A percentile compares a stretch with the other conserved stretches of the same genome.
Conservation (phyloP, 306 rosid genomes). For the Lathyrus tuberosus region DNA sequence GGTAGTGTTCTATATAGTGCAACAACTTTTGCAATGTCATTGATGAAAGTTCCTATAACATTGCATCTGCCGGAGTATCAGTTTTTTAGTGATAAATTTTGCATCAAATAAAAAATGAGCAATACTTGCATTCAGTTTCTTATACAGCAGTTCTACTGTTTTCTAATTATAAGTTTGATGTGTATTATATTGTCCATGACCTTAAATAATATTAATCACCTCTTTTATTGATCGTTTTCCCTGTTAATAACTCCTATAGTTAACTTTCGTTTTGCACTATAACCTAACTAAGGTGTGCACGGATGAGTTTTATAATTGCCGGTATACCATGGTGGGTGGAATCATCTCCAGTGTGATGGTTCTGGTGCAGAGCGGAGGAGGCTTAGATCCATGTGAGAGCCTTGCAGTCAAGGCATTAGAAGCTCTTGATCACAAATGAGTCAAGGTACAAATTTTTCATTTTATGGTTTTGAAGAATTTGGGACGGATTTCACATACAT, state of each 20-base stretch:
- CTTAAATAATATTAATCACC: not conserved
- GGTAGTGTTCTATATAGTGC: not conserved
- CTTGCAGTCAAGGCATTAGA: no score
- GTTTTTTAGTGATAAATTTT: not conserved
- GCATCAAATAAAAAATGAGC: not conserved
- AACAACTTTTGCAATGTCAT: not conserved
- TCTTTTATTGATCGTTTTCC: not conserved
- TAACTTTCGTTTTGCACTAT: not conserved
- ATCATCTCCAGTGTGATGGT: no score
- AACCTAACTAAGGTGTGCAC: no score
- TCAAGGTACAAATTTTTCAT: no score
- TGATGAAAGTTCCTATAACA: not conserved
- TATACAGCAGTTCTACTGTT: not conserved
- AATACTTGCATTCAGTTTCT: not conserved
- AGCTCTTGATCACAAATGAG: no score
- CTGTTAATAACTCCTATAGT: not conserved
- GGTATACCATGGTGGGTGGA: no score
- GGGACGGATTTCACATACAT: no score
- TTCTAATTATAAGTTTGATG: not conserved
- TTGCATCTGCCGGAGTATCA: not conserved
- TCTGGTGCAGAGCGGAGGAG: no score
- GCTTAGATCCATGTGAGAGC: no score
- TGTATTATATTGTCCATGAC: not conserved
- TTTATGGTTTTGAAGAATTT: no score
- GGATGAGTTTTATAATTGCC: no score